A percentile compares a stretch with the other conserved stretches of the same genome.
Evolutionary conservation across 129 eudicot species (phyloP).

Genomic region (Centella asiatica): DNA sequence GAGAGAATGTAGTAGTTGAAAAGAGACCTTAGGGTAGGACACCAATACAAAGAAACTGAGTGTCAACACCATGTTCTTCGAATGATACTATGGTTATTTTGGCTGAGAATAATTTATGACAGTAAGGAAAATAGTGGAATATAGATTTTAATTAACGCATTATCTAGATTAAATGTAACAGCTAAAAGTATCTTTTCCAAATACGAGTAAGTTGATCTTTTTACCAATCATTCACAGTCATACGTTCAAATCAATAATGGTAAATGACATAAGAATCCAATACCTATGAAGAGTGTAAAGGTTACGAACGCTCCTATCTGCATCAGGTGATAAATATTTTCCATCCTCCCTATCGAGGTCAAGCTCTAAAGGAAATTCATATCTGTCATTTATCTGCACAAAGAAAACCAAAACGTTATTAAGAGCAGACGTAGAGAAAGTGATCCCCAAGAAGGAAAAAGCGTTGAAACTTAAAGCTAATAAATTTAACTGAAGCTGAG

Average conservation of each 20-base stretch:
- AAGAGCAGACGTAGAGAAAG: neutral
- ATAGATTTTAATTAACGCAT: too few relatives aligned
- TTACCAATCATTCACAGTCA: neutral
- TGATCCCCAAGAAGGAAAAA: neutral
- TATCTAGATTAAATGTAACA: too few relatives aligned
- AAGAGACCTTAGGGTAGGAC: too few relatives aligned
- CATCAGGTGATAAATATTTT: constrained; percentile 83
- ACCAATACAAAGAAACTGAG: too few relatives aligned
- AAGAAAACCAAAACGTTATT: neutral
- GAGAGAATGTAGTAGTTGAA: too few relatives aligned
- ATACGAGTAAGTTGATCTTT: too few relatives aligned
- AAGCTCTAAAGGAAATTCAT: constrained; percentile 88
- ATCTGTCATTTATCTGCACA: constrained; percentile 87
- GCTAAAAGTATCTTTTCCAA: too few relatives aligned
- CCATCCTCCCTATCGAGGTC: constrained; percentile 91
- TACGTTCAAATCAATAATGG: neutral
- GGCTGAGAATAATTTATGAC: too few relatives aligned
- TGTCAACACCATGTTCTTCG: too few relatives aligned
- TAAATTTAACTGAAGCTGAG: neutral
- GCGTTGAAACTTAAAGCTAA: neutral
- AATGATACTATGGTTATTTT: too few relatives aligned
- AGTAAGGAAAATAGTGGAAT: too few relatives aligned
- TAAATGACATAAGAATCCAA: neutral
- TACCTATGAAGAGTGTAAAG: constrained; percentile 93
- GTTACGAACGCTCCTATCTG: constrained; percentile 87